Conservation (phyloP, 495 filamentous ascomycete genomes). For the Penicillium bovifimosum region DNA sequence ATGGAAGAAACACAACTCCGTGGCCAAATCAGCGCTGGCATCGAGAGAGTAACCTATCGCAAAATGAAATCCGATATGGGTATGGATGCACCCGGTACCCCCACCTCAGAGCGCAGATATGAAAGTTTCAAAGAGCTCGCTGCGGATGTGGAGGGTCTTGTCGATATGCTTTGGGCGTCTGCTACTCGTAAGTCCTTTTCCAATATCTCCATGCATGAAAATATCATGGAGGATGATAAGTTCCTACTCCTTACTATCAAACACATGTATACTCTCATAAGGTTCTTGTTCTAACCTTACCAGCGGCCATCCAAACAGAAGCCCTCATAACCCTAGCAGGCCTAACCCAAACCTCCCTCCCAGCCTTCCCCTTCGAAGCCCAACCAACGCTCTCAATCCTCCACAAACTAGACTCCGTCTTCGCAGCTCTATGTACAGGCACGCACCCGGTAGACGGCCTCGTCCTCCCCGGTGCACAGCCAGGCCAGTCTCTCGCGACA, state of each 20-base stretch:
- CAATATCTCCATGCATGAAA: neutral
- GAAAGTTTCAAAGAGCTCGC: slow-evolving; percentile 61
- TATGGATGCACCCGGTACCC: slow-evolving; percentile 35
- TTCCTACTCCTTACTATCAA: neutral
- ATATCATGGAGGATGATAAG: neutral
- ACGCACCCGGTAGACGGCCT: slow-evolving; percentile 59
- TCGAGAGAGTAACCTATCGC: slow-evolving; percentile 21
- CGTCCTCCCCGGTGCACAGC: slow-evolving; percentile 60
- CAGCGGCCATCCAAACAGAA: slow-evolving; percentile 77
- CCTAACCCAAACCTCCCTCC: slow-evolving; percentile 58
- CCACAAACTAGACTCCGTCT: slow-evolving; percentile 71
- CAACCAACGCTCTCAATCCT: slow-evolving; percentile 59
- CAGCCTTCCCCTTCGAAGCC: slow-evolving; percentile 62
- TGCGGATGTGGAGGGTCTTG: slow-evolving; percentile 60
- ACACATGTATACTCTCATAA: neutral
- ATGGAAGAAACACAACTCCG: slow-evolving; percentile 59
- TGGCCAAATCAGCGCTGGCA: slow-evolving; percentile 9
- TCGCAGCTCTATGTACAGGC: slow-evolving; percentile 64
- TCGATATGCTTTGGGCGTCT: slow-evolving; percentile 77
- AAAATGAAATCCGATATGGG: slow-evolving; percentile 60
- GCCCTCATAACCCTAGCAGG: slow-evolving; percentile 73
- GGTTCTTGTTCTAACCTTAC: neutral
- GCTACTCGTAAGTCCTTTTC: slow-evolving; percentile 62
- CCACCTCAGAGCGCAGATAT: slow-evolving; percentile 58
- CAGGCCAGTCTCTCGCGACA: slow-evolving; percentile 41